Evolutionary conservation across 139 green algal genomes (phyloP).

Genomic region (Eudorina sp.): DNA sequence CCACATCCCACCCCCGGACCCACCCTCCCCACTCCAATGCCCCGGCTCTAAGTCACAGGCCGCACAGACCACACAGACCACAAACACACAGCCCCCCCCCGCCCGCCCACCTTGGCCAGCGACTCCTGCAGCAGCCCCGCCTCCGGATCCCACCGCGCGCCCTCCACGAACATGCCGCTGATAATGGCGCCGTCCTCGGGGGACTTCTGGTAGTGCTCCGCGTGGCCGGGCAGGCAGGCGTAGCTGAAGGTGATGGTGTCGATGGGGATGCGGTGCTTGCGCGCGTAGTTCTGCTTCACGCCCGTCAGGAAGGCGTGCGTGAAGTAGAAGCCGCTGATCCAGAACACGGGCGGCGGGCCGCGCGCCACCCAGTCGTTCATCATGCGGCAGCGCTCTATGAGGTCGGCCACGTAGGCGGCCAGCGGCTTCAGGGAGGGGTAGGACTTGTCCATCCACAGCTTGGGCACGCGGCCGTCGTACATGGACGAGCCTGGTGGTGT

Average conservation of each 20-base stretch:
- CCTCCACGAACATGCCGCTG: constrained; percentile 79
- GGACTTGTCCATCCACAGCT: constrained; percentile 72
- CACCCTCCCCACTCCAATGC: no score
- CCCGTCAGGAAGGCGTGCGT: constrained; percentile 86
- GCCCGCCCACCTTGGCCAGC: constrained; percentile 65
- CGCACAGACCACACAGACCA: no score
- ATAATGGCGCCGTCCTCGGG: constrained; percentile 67
- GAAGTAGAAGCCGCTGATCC: constrained; percentile 91
- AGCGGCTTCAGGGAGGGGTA: constrained; percentile 87
- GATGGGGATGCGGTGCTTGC: constrained; percentile 77
- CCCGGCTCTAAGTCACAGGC: no score
- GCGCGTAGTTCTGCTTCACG: constrained; percentile 87
- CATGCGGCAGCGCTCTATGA: constrained; percentile 77
- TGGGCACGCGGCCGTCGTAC: constrained; percentile 75
- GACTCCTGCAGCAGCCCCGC: constrained; percentile 66
- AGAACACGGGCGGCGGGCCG: constrained; percentile 80
- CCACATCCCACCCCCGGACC: no score
- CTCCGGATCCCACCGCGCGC: constrained; percentile 72
- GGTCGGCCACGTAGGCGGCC: constrained; percentile 77
- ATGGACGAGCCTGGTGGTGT: constrained; percentile 54
- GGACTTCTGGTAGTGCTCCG: constrained; percentile 15
- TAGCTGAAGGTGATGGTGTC: constrained; percentile 85
- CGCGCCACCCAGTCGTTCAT: constrained; percentile 75
- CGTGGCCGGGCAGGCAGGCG: constrained; percentile 43
- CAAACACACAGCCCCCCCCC: neutral